Base-by-base conservation (phyloP, 768 basidiomycete species). In the Tylopilus subfusipes region DNA sequence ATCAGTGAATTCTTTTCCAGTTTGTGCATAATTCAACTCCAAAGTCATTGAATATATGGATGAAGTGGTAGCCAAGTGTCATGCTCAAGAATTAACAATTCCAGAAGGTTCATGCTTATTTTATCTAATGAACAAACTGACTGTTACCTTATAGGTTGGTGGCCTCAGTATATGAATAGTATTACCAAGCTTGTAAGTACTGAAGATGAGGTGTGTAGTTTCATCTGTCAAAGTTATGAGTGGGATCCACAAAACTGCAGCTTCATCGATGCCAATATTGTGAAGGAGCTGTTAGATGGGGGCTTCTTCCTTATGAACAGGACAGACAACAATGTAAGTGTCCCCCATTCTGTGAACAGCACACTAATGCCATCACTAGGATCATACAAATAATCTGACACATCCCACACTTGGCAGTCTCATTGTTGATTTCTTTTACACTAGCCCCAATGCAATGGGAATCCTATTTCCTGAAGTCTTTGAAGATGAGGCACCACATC, bases 351-450 rank as follows among this genome's bases (percentile, higher is more conserved):
- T 31, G 5, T 5, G 5, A 12, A 31, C 30, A 2, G 9, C 12
- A 31, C 10, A 10, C 11, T 31, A 31, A 31, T 12, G 30, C 30
- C 11, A 2, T 31, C 11, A 10, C 12, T 31, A 56, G 54, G 58
- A 52, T 5, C 52, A 50, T 24, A 45, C 25, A 1, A 59, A 59
- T 38, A 59, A 56, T 24, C 42, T 59, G 2, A 34, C 49, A 2
- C 52, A 60, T 11, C 55, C 33, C 1, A 48, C 24, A 5, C 52
- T 56, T 16, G 14, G 29, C 3, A 39, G 55, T 4, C 45, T 59
- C 44, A 14, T 59, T 5, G 12, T 59, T 18, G 50, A 59, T 16
- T 57, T 45, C 29, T 57, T 57, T 12, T 56, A 60, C 14, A 54
- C 43, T 0, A 42, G 55, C 25, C 16, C 45, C 12, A 31, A 7